Evolutionary conservation across 2,329 filamentous ascomycete genomes (phyloP).

Genomic region (Ilyonectria mors-panacis): DNA sequence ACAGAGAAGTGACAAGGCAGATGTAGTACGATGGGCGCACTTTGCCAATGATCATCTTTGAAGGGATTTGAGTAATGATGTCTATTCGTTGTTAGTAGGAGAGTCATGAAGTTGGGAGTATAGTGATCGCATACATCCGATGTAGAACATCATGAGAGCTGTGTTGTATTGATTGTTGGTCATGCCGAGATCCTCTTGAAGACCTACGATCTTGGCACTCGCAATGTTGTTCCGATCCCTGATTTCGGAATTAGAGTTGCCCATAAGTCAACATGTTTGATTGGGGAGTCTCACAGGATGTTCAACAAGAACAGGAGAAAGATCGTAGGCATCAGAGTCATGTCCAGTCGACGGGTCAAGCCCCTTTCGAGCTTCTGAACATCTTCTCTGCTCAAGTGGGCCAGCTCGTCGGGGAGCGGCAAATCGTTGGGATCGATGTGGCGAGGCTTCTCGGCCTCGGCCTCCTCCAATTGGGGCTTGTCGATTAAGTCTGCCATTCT

Average conservation of each 20-base stretch:
- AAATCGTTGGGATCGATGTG: conserved; percentile 19
- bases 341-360: conserved; percentile 19
- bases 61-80: conserved; percentile 26
- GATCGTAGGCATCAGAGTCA: conserved; percentile 23
- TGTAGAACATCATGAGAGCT: conserved; percentile 24
- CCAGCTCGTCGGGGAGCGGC: conserved; percentile 19
- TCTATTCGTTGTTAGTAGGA: conserved; percentile 8
- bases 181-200: conserved; percentile 22
- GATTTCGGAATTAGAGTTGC: neutral
- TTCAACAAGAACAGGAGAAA: conserved; percentile 23
- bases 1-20: conserved; percentile 20
- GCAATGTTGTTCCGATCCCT: conserved; percentile 28
- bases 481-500: conserved; percentile 21
- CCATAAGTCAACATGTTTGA: no score
- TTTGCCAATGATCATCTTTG: conserved; percentile 28
- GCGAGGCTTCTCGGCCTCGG: conserved; percentile 19
- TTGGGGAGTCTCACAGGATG: conserved; percentile 8
- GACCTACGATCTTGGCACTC: conserved; percentile 22
- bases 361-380: conserved; percentile 9
- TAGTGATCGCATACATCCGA: conserved; percentile 11
- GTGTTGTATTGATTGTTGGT: conserved; percentile 25
- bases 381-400: conserved; percentile 15
- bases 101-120: neutral
- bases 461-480: conserved; percentile 14
- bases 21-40: conserved; percentile 28